Conservation (phyloP, 2,329 filamentous ascomycete genomes). For the Aspergillus fumigatiaffinis region DNA sequence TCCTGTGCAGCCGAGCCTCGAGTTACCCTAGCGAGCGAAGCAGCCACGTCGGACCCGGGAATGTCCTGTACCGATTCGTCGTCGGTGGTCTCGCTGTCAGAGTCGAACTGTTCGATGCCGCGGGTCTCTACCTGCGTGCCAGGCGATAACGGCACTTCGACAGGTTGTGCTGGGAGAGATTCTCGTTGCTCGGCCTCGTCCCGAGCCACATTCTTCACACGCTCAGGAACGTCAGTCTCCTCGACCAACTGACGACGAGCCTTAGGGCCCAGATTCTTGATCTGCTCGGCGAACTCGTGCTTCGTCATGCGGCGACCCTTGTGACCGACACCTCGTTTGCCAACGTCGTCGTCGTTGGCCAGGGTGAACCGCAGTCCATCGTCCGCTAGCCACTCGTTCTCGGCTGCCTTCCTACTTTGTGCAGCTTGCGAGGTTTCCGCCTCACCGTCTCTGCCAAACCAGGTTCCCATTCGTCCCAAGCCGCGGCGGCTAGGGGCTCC, state of each 20-base stretch:
- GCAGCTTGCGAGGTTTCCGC: slow-evolving; percentile 28
- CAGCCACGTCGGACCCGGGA: slow-evolving; percentile 34
- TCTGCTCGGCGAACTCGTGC: slow-evolving; percentile 60
- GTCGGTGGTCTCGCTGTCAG: slow-evolving; percentile 22
- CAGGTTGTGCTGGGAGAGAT: slow-evolving; percentile 15
- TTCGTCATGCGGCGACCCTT: slow-evolving; percentile 61
- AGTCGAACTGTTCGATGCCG: slow-evolving; percentile 19
- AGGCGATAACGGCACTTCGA: slow-evolving; percentile 3
- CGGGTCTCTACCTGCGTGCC: slow-evolving; percentile 1
- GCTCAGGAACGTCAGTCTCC: slow-evolving; percentile 38
- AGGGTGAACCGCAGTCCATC: slow-evolving; percentile 61
- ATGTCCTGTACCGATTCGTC: slow-evolving; percentile 21
- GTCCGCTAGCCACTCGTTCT: slow-evolving; percentile 34
- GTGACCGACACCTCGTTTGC: slow-evolving; percentile 32
- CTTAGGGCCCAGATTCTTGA: slow-evolving; percentile 58
- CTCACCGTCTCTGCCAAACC: slow-evolving; percentile 44
- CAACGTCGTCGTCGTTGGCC: slow-evolving; percentile 41
- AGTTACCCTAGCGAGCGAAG: slow-evolving; percentile 35
- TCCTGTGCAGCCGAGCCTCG: slow-evolving; percentile 35
- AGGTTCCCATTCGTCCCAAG: slow-evolving; percentile 58
- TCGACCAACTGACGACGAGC: slow-evolving; percentile 47
- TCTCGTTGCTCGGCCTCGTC: slow-evolving; percentile 26
- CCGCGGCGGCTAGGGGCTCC: slow-evolving; percentile 47
- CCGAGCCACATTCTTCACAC: slow-evolving; percentile 36
- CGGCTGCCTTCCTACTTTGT: slow-evolving; percentile 23